These are phyloP conservation scores for Epichloe hybrida DNA, from an alignment of 2,329 filamentous ascomycete genomes.

Conservation along the genomic window DNA sequence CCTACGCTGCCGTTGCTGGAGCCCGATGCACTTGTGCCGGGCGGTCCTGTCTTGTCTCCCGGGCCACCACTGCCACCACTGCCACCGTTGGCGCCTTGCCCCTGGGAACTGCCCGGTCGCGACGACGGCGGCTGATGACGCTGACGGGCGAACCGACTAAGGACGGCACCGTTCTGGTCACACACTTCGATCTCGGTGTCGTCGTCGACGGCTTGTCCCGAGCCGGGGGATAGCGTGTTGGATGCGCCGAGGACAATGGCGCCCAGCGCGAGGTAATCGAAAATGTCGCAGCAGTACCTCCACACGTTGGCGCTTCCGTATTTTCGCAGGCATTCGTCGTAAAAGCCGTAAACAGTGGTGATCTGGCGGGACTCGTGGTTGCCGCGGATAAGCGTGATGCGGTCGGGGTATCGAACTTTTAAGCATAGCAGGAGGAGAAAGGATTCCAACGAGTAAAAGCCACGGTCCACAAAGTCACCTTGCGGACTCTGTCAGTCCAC, in stretches of 20 bases:
- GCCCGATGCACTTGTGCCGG: constrained; percentile 66
- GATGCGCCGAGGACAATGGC: constrained; percentile 84
- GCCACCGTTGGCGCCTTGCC: constrained; percentile 10
- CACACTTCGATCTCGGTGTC: constrained; percentile 90
- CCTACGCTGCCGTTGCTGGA: constrained; percentile 50
- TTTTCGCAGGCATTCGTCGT: constrained; percentile 91
- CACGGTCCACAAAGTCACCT: constrained; percentile 95
- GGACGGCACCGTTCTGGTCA: constrained; percentile 67
- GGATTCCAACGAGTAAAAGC: constrained; percentile 95
- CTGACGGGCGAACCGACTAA: constrained; percentile 54
- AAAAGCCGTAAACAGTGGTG: constrained; percentile 95
- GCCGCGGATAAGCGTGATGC: constrained; percentile 88
- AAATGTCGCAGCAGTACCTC: constrained; percentile 94
- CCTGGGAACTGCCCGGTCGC: constrained; percentile 3
- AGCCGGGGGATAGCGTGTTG: constrained; percentile 36
- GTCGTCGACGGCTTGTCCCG: constrained; percentile 40
- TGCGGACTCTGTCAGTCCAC: neutral
- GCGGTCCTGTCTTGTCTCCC: constrained; percentile 45
- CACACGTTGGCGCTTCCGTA: constrained; percentile 96
- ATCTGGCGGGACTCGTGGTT: constrained; percentile 97
- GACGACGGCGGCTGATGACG: constrained; percentile 8
- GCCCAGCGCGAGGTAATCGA: constrained; percentile 87
- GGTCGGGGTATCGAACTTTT: constrained; percentile 93
- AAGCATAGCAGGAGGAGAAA: constrained; percentile 91
- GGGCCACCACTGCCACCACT: constrained; percentile 4